Evolutionary conservation across 768 basidiomycete genomes (phyloP), one percentile per base, ranked within the genome.

Genomic region (Nidula microcarpa): DNA sequence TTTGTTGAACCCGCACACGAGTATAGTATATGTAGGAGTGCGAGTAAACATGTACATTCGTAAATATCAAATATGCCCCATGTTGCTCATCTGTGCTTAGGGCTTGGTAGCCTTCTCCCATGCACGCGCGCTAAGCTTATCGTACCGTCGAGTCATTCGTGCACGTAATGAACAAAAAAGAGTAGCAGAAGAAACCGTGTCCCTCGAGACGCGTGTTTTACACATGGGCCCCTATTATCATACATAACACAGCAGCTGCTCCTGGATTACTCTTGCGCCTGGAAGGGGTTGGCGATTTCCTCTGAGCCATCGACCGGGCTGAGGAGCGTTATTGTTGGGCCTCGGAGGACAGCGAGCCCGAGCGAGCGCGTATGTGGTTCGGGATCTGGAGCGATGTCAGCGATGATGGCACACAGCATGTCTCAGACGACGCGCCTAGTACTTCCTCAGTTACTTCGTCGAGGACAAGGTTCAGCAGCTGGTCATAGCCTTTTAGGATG

Each of bases 221-320:
- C 23, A 23, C 23, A 23, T 23, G 23, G 23, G 3, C 23, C 23
- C 3, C 23, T 23, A 23, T 23, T 23, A 23, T 23, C 23, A 23
- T 23, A 23, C 23, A 23, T 23, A 23, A 23, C 23, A 23, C 23
- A 23, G 23, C 23, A 23, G 23, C 23, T 23, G 23, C 23, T 23
- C 23, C 23, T 23, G 23, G 23, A 23, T 23, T 74, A 86, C 62
- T 91, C 89, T 64, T 86, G 86, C 4, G 80, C 75, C 48, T 81
- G 59, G 74, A 96, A 96, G 2, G 93, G 93, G 68, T 96, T 95
- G 11, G 87, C 85, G 52, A 96, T 95, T 68, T 95, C 93, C 68
- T 95, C 94, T 53, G 85, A 94, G 52, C 96, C 96, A 59, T 98
- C 96, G 10, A 94, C 89, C 2, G 96, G 96, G 64, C 91, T 94